Evolutionary conservation across 1,139 yeast genomes (phyloP).

Genomic region (Taphrina betulina): DNA sequence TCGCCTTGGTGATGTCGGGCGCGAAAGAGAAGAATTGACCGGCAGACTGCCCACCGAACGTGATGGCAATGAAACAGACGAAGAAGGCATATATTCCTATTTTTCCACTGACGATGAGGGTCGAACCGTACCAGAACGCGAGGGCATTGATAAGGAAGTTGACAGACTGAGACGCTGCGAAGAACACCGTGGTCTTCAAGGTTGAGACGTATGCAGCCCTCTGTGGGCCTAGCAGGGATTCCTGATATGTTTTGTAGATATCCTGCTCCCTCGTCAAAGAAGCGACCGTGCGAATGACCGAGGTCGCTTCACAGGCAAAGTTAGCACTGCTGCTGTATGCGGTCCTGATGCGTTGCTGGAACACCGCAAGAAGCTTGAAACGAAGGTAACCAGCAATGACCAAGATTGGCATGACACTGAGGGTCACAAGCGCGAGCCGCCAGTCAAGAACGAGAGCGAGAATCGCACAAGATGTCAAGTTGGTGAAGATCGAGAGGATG

Average conservation of each 20-base stretch:
- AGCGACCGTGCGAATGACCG: slow-evolving; percentile 54
- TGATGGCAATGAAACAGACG: slow-evolving; percentile 53
- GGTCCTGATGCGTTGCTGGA: slow-evolving; percentile 52
- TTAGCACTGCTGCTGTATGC: slow-evolving; percentile 53
- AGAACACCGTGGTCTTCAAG: slow-evolving; percentile 49
- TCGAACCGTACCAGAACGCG: slow-evolving; percentile 42
- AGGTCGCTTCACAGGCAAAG: slow-evolving; percentile 52
- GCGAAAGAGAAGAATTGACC: slow-evolving; percentile 52
- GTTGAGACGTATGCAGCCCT: slow-evolving; percentile 54
- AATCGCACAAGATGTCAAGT: slow-evolving; percentile 70
- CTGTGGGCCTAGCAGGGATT: slow-evolving; percentile 51
- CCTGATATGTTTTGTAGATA: slow-evolving; percentile 55
- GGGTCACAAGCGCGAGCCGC: slow-evolving; percentile 62
- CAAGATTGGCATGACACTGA: slow-evolving; percentile 58
- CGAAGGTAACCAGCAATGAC: slow-evolving; percentile 69
- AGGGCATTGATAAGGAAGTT: slow-evolving; percentile 40
- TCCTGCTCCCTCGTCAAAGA: slow-evolving; percentile 57
- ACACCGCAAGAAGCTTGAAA: slow-evolving; percentile 76
- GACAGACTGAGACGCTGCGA: slow-evolving; percentile 40
- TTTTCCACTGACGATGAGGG: slow-evolving; percentile 37
- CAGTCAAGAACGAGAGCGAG: slow-evolving; percentile 65
- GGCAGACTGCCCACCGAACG: slow-evolving; percentile 45
- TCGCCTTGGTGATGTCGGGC: slow-evolving; percentile 58
- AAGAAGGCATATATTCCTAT: slow-evolving; percentile 44
- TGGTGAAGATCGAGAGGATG: slow-evolving; percentile 37